phyloP scores from a whole-genome alignment of 2,329 filamentous ascomycete species.

The Nigrograna mackinnonii region DNA sequence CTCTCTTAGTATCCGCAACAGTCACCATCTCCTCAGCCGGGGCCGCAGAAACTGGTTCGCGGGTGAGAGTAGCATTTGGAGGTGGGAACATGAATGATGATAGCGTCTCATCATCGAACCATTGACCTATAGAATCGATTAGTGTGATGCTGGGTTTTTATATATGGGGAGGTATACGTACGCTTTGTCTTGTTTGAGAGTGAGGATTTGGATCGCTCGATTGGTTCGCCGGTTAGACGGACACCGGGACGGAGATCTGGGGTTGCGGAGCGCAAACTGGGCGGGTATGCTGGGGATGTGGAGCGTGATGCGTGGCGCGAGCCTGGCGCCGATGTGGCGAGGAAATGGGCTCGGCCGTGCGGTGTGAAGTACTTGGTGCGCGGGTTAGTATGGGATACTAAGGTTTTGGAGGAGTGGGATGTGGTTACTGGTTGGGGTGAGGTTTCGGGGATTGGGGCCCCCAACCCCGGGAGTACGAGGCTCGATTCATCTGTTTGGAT shows the following conservation, averaged over 20 bases:
- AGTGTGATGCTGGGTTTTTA: not conserved
- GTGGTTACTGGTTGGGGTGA: too few relatives aligned
- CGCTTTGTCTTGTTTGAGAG: too few relatives aligned
- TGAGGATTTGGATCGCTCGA: not conserved
- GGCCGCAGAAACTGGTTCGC: not conserved
- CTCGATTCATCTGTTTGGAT: too few relatives aligned
- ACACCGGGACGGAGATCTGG: too few relatives aligned
- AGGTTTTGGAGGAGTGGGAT: too few relatives aligned
- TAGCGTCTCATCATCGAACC: not conserved
- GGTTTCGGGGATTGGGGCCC: too few relatives aligned
- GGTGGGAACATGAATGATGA: not conserved
- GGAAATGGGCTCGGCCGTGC: conserved; percentile 1
- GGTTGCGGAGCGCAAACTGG: not conserved
- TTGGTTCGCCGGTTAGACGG: not conserved
- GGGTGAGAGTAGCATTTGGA: too few relatives aligned
- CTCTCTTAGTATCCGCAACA: not conserved
- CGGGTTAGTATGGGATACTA: too few relatives aligned
- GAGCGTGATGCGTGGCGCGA: not conserved
- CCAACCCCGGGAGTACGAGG: too few relatives aligned
- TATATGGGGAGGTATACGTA: too few relatives aligned
- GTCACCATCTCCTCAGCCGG: too few relatives aligned
- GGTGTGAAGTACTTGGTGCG: not conserved
- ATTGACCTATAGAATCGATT: not conserved
- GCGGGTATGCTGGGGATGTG: not conserved
- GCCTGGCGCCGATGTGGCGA: not conserved